Conservation (phyloP, 306 rosid genomes). For the Cucumis melo region DNA sequence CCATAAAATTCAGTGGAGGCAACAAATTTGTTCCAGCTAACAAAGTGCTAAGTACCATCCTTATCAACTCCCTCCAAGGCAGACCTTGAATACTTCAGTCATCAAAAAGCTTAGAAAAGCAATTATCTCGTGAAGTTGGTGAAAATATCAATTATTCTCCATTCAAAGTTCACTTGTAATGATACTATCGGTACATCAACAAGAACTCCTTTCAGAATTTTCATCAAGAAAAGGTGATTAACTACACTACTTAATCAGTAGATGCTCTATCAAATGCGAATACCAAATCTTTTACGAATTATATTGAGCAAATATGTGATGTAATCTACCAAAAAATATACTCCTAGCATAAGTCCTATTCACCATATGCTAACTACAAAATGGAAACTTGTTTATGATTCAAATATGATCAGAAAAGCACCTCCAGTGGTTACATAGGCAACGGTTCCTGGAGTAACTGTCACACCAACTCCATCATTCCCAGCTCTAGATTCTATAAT, state of each 20-base stretch:
- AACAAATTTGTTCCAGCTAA: neutral
- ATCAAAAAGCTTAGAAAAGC: neutral
- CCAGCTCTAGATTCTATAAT: constrained; percentile 78
- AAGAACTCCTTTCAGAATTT: neutral
- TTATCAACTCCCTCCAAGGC: neutral
- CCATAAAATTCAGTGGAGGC: neutral
- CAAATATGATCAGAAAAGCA: neutral
- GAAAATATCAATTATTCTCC: neutral
- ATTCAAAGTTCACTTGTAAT: neutral
- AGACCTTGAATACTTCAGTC: neutral
- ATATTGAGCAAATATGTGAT: neutral
- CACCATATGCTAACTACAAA: neutral
- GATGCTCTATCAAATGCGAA: neutral
- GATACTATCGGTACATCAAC: neutral
- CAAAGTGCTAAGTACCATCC: neutral
- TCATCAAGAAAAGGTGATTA: too few species aligned
- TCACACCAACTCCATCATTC: constrained; percentile 45
- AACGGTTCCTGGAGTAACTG: constrained; percentile 51
- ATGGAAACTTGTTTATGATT: neutral
- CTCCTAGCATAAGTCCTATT: neutral
- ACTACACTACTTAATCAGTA: neutral
- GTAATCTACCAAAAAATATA: neutral
- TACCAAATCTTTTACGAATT: neutral
- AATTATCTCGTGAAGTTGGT: neutral
- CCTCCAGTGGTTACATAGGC: constrained; percentile 95